phyloP scores from a whole-genome alignment of 768 basidiomycete genomes.

The Collybia mongolica region DNA sequence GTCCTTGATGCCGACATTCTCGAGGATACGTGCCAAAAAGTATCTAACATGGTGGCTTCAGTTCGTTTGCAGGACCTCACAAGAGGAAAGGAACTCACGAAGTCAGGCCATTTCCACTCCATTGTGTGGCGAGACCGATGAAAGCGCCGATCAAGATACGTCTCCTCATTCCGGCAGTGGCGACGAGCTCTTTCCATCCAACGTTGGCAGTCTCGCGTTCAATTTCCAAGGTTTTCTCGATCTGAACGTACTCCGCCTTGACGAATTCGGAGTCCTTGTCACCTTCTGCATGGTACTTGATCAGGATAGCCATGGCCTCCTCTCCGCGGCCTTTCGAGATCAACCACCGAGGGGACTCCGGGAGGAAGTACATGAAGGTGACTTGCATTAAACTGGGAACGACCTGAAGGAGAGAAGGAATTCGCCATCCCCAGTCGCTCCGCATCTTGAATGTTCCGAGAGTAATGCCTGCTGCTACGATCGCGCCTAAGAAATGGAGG shows the following conservation, averaged over 20 bases:
- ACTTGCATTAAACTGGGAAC: conserved; percentile 54
- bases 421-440: conserved; percentile 67
- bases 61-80: neutral
- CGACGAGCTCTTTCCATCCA: conserved; percentile 45
- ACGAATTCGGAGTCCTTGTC: conserved; percentile 52
- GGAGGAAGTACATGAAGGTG: conserved; percentile 53
- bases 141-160: conserved; percentile 47
- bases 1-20: conserved; percentile 48
- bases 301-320: conserved; percentile 47
- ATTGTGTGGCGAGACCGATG: conserved; percentile 59
- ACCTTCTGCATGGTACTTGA: conserved; percentile 62
- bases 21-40: conserved; percentile 54
- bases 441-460: conserved; percentile 62
- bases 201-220: conserved; percentile 46
- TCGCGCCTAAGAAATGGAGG: conserved; percentile 35
- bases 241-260: conserved; percentile 56
- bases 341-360: conserved; percentile 68
- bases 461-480: conserved; percentile 59
- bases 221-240: conserved; percentile 52
- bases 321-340: conserved; percentile 51
- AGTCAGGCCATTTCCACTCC: conserved; percentile 63
- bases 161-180: conserved; percentile 49
- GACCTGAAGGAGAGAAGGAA: conserved; percentile 61
- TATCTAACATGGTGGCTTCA: conserved; percentile 30
- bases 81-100: conserved; percentile 29